phyloP scores from a whole-genome alignment of 1,139 yeast genomes.

The Protomyces macrosporus region DNA sequence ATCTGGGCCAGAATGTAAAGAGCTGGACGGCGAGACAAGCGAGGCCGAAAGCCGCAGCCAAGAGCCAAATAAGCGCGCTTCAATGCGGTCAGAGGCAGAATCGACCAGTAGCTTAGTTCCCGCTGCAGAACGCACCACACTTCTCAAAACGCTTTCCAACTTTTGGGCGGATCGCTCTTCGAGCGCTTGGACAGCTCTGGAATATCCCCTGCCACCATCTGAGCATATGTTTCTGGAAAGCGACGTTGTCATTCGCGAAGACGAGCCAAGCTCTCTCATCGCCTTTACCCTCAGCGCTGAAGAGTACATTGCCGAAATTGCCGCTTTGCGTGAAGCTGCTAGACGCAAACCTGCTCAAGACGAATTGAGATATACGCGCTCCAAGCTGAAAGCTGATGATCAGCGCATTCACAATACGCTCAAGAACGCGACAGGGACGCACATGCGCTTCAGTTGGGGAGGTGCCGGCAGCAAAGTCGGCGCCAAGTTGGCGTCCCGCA shows the following conservation, averaged over 20 bases:
- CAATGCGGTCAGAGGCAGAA: not conserved
- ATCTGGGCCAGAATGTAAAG: not conserved
- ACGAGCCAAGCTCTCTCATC: conserved; percentile 90
- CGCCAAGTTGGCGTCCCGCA: conserved; percentile 80
- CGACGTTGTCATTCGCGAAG: conserved; percentile 89
- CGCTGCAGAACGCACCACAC: conserved; percentile 60
- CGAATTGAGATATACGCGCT: not conserved
- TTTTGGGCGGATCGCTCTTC: conserved; percentile 99
- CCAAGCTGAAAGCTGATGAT: conserved; percentile 23
- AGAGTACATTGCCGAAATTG: conserved; percentile 68
- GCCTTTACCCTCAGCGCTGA: conserved; percentile 84
- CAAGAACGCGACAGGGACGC: conserved; percentile 80
- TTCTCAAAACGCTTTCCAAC: conserved; percentile 76
- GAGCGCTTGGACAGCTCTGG: conserved; percentile 88
- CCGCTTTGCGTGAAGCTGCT: conserved; percentile 41
- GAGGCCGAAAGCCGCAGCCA: not conserved
- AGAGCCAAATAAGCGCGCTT: not conserved
- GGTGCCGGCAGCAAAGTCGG: conserved; percentile 35
- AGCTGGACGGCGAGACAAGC: not conserved
- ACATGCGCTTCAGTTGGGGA: conserved; percentile 83
- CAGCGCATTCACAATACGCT: conserved; percentile 55
- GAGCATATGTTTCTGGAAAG: conserved; percentile 94
- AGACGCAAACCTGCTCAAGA: conserved; percentile 25
- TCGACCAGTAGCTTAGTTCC: conserved; percentile 27
- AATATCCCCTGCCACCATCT: conserved; percentile 67